Base-by-base conservation (phyloP, 306 rosid genomes). In the Lupinus albus region DNA sequence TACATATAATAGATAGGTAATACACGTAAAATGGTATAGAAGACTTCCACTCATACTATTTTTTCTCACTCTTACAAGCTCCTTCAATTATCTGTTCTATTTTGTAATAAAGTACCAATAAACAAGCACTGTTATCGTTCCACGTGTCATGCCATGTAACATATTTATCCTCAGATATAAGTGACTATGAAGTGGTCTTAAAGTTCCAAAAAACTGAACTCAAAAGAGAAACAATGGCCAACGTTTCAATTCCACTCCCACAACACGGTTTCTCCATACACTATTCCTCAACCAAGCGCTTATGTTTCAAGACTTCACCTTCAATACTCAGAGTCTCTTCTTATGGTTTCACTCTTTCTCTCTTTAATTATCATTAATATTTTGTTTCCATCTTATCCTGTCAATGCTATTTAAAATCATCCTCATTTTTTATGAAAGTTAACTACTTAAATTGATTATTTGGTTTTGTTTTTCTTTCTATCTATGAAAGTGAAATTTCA, bases 141-240 rank as follows among this genome's bases (percentile, higher is more conserved):
- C 80, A 80, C 88, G 85, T 85, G 86, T 72, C 17, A 55, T 30
- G 79, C 76, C 89, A 83, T 68, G 91, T 80, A 71, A 61, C 55
- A 55, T 71, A 52, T 76, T 78, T 76, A 76, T 69, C 64, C 20
- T 36, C 59, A 32, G 74, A 25, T 3, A 81, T 81, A 73, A 77
- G 74, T 58, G 4, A 33, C 11, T 49, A 33, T 17, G 28, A 67
- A 63, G 63, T 41, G 68, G 74, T 42, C 30, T 25, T 7, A 64
- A 41, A 25, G 50, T 47, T 14, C 46, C 32, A 49, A 74, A 46
- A 33, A 25, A 25, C 30, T 16, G 55, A 61, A 72, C 53, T 3
- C 42, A 38, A 55, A 55, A 64, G 4, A 45, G 39, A 7, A 71
- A 64, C 6, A 71, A 89, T 89, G 98, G 95, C 92, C 14, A 64